phyloP scores from a whole-genome alignment of 306 rosid genomes.

The Carpinus viminea region DNA sequence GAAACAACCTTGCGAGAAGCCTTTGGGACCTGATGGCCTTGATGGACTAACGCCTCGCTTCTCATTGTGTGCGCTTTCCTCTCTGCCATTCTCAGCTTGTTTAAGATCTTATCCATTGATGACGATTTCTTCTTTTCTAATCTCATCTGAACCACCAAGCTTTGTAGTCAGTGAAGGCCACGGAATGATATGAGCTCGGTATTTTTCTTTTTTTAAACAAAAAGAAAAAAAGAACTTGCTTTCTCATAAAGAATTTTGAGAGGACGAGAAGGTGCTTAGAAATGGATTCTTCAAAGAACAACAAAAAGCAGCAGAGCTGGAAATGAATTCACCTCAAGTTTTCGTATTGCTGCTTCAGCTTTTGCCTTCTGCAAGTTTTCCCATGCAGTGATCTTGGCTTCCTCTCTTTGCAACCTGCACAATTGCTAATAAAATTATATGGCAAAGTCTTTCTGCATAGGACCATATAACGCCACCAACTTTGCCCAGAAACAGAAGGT shows the following conservation, averaged over 20 bases:
- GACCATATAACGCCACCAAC: not conserved
- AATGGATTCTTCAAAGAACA: not conserved
- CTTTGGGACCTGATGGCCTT: slow-evolving; percentile 25
- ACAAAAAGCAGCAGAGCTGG: not conserved
- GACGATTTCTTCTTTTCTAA: slow-evolving; percentile 80
- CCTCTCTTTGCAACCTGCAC: slow-evolving; percentile 71
- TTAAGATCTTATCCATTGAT: slow-evolving; percentile 77
- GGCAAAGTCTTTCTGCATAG: not conserved
- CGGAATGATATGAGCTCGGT: not conserved
- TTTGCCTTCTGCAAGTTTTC: slow-evolving; percentile 86
- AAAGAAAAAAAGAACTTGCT: not conserved
- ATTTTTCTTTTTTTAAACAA: not conserved
- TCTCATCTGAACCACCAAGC: slow-evolving; percentile 64
- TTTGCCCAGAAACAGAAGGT: not conserved
- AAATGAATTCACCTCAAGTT: slow-evolving; percentile 67
- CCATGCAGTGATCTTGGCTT: slow-evolving; percentile 88
- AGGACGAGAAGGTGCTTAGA: not conserved
- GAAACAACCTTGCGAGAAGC: slow-evolving; percentile 15
- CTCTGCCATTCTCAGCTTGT: slow-evolving; percentile 71
- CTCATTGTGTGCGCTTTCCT: slow-evolving; percentile 76
- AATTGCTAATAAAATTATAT: not conserved
- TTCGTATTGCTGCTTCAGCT: slow-evolving; percentile 79
- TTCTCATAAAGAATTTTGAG: not conserved
- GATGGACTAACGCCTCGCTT: slow-evolving; percentile 30
- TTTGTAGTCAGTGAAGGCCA: slow-evolving; percentile 19